These are phyloP conservation scores for Tephrocybe sp. DNA, from an alignment of 768 basidiomycete genomes.

Conservation along the genomic window DNA sequence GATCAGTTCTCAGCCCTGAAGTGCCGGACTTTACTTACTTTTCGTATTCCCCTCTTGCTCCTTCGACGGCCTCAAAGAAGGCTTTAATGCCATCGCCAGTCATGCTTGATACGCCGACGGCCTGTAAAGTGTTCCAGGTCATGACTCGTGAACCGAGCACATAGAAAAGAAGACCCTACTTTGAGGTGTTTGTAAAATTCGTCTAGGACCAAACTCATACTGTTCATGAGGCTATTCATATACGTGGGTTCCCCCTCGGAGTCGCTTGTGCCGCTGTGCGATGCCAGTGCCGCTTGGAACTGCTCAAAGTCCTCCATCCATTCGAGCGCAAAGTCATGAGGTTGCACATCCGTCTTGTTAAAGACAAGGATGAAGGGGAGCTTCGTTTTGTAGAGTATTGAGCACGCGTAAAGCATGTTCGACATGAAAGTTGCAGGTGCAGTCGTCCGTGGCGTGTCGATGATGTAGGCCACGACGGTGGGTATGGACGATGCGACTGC, in stretches of 20 bases:
- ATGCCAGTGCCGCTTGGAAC: constrained; percentile 85
- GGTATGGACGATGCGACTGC: constrained; percentile 92
- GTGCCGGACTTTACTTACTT: constrained; percentile 48
- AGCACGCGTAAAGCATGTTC: constrained; percentile 99
- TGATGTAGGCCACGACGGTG: constrained; percentile 93
- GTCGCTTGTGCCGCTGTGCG: constrained; percentile 65
- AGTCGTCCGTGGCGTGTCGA: constrained; percentile 94
- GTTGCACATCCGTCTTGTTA: constrained; percentile 95
- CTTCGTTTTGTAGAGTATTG: constrained; percentile 97
- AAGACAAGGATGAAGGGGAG: constrained; percentile 97
- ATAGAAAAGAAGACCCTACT: constrained; percentile 41
- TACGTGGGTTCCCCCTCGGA: constrained; percentile 92
- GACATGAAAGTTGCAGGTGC: constrained; percentile 99
- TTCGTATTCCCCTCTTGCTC: constrained; percentile 85
- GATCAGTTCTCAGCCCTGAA: constrained; percentile 2
- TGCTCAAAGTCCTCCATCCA: constrained; percentile 99
- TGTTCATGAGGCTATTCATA: constrained; percentile 99
- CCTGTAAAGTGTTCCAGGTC: constrained; percentile 52
- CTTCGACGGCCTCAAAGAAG: constrained; percentile 91
- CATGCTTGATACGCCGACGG: constrained; percentile 94
- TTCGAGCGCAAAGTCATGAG: constrained; percentile 89
- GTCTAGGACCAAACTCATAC: constrained; percentile 96
- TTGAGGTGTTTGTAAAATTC: constrained; percentile 98
- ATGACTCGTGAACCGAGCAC: not conserved
- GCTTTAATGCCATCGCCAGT: constrained; percentile 93